Base-by-base conservation (phyloP, 306 rosid species). In the Arachis hypogaea region DNA sequence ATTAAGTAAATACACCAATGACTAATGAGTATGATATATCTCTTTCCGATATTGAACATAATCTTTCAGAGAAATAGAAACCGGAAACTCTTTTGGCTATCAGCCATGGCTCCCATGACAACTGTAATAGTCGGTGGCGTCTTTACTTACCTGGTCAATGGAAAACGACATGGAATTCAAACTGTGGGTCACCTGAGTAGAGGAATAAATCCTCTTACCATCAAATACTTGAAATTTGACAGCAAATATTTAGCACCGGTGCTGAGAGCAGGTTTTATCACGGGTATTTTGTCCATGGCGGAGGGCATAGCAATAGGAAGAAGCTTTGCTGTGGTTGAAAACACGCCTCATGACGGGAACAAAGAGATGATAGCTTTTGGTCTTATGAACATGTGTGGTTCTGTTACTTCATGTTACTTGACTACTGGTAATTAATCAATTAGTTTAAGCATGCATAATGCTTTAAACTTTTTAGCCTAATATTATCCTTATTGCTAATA, bases 221-320 rank as follows among this genome's bases (percentile, higher is more conserved):
- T 87, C 29, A 73, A 85, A 0, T 3, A 43, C 29, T 75, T 93
- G 45, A 89, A 73, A 71, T 93, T 93, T 11, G 79, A 89, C 74
- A 4, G 68, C 0, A 76, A 38, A 69, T 93, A 87, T 78, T 66
- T 93, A 4, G 4, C 83, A 58, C 57, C 83, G 2, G 85, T 86
- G 2, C 0, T 70, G 33, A 78, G 73, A 82, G 87, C 98, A 58
- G 97, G 84, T 36, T 0, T 80, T 7, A 44, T 91, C 68, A 89
- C 93, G 7, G 97, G 85, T 29, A 50, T 89, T 51, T 47, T 93
- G 38, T 88, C 98, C 80, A 63, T 91, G 72, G 98, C 98, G 33
- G 98, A 93, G 88, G 98, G 96, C 65, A 91, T 93, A 73, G 97
- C 98, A 36, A 89, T 93, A 8, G 98, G 97, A 69, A 87, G 98